A percentile compares a stretch with the other conserved stretches of the same genome.
Conservation (phyloP, 345 rosid species). For the Barbarea vulgaris region DNA sequence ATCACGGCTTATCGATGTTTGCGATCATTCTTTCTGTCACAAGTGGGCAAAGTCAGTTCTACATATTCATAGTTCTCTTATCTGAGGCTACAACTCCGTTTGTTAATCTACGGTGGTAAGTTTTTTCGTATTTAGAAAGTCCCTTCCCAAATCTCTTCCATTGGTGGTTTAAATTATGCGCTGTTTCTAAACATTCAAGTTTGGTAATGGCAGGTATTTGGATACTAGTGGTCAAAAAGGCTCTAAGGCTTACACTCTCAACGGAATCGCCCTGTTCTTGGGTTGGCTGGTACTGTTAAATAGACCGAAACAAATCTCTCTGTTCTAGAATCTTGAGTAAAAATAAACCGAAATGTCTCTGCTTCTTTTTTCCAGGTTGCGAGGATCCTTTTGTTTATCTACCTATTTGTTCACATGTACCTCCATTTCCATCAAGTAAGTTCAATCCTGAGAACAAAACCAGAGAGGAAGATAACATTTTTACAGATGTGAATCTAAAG, state of each 20-base stretch:
- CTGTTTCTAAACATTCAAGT: not conserved
- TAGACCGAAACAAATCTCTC: not conserved
- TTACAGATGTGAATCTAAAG: not conserved
- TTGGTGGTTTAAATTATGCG: not conserved
- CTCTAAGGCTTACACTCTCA: conserved; percentile 57
- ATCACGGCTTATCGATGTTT: conserved; percentile 78
- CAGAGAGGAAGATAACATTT: not conserved
- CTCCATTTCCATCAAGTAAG: conserved; percentile 75
- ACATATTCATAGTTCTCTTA: conserved; percentile 82
- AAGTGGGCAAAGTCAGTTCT: conserved; percentile 75
- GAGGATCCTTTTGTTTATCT: conserved; percentile 69
- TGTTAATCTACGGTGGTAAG: conserved; percentile 84
- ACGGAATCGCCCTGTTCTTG: conserved; percentile 72
- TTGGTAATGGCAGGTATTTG: conserved; percentile 59
- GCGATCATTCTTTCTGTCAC: conserved; percentile 64
- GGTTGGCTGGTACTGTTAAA: conserved; percentile 80
- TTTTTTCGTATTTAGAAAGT: not conserved
- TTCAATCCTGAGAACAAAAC: not conserved
- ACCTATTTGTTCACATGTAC: conserved; percentile 64
- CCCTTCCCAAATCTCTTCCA: not conserved
- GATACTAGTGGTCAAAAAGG: conserved; percentile 73
- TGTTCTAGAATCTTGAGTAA: not conserved
- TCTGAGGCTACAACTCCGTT: conserved; percentile 79
- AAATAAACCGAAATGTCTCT: not conserved
- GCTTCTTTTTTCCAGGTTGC: conserved; percentile 55